phyloP scores from a whole-genome alignment of 2,329 filamentous ascomycete genomes.

The Pseudocercospora pini-densiflorae region DNA sequence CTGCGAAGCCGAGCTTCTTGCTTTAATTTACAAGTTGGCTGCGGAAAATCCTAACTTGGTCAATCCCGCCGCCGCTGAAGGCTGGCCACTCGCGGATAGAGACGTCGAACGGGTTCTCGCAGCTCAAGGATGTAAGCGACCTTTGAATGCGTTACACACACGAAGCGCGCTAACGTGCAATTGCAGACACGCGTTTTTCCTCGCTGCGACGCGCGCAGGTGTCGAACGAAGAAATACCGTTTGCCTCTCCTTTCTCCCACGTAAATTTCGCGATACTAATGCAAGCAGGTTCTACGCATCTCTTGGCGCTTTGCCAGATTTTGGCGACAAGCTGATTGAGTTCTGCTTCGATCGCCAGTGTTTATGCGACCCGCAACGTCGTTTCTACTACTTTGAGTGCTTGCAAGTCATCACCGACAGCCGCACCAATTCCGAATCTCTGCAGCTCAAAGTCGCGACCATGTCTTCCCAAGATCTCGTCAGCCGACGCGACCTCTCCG shows the following conservation, averaged over 20 bases:
- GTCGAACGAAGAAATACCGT: constrained; percentile 33
- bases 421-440: constrained; percentile 56
- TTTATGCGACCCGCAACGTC: constrained; percentile 57
- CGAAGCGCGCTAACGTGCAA: constrained; percentile 6
- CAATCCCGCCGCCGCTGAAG: constrained; percentile 35
- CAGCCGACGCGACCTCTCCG: constrained; percentile 59
- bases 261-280: constrained; percentile 5
- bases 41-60: constrained; percentile 27
- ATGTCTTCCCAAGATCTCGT: constrained; percentile 64
- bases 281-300: constrained; percentile 54
- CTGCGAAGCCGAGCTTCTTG: constrained; percentile 61
- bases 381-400: constrained; percentile 67
- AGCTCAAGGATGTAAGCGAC: constrained; percentile 39
- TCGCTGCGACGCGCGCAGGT: constrained; percentile 24
- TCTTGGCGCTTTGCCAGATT: constrained; percentile 65
- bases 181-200: constrained; percentile 32
- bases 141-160: background rate
- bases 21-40: constrained; percentile 51
- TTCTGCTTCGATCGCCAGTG: constrained; percentile 68
- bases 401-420: constrained; percentile 63
- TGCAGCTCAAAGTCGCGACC: constrained; percentile 62
- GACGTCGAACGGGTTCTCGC: constrained; percentile 42
- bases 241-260: constrained; percentile 9
- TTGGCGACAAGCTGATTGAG: constrained; percentile 63
- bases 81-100: constrained; percentile 38